phyloP scores from a whole-genome alignment of 306 rosid genomes.

The Vachellia pachyceras region DNA sequence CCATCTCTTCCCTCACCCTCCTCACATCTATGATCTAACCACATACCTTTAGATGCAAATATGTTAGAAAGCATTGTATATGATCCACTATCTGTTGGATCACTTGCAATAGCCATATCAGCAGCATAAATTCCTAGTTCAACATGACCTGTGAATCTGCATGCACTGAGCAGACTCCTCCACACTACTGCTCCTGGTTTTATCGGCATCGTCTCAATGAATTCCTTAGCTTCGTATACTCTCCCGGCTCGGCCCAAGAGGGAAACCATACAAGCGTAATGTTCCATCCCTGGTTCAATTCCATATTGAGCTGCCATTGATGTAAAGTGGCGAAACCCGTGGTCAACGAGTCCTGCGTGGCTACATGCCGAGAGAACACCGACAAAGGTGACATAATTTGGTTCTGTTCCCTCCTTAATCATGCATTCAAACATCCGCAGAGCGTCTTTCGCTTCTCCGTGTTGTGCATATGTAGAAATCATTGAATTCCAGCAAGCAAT shows the following conservation, averaged over 20 bases:
- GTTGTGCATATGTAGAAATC: conserved; percentile 83
- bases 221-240: conserved; percentile 68
- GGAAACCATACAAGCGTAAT: conserved; percentile 87
- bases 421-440: conserved; percentile 61
- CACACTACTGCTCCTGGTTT: conserved; percentile 79
- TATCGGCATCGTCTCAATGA: conserved; percentile 74
- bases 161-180: conserved; percentile 93
- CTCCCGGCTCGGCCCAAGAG: conserved; percentile 80
- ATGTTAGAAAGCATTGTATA: conserved; percentile 83
- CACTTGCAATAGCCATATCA: conserved; percentile 77
- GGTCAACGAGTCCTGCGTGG: conserved; percentile 80
- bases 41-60: conserved; percentile 88
- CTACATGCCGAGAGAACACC: conserved; percentile 85
- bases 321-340: conserved; percentile 69
- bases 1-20: conserved; percentile 74
- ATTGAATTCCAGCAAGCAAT: conserved; percentile 91
- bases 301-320: conserved; percentile 60
- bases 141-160: conserved; percentile 69
- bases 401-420: conserved; percentile 58
- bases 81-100: conserved; percentile 82
- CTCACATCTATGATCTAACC: conserved; percentile 78
- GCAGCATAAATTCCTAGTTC: conserved; percentile 84
- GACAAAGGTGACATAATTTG: conserved; percentile 81
- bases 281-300: conserved; percentile 77
- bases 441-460: conserved; percentile 79